Base-by-base conservation (phyloP, 2,329 filamentous ascomycete species). In the Albifimbria verrucaria region DNA sequence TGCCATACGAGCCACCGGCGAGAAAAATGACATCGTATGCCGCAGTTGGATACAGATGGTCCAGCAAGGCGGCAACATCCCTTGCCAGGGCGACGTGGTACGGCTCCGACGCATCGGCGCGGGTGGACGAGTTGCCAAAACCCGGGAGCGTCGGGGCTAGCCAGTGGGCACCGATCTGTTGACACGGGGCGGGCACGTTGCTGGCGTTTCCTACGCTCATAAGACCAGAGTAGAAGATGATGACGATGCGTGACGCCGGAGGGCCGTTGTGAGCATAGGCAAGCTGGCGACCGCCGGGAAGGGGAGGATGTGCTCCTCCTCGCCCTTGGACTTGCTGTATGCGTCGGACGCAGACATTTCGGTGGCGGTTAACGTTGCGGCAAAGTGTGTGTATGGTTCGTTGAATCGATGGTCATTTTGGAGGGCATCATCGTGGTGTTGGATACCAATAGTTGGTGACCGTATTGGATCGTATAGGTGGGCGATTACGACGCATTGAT, bases 251-350 rank as follows among this genome's bases (percentile, higher is more conserved):
- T 2, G 58, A 55, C 2, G 39, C 24, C 5, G 43, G 25, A 2
- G 60, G 61, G 2, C 61, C 60, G 26, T 61, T 63, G 53, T 54
- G 49, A 11, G 61, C 56, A 48, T 59, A 63, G 11, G 61, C 60
- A 1, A 63, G 28, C n/a, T 60, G 57, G 17, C 61, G 49, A 20
- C 24, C 43, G 28, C 47, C 28, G 7, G 52, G 39, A 1, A 62
- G 50, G 22, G n/a, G 3, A 61, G 53, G 22, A 61, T 51, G 23
- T 55, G 63, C 48, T 60, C 54, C 42, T 48, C 52, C 7, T 48
- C 51, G 26, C 58, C 56, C 15, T 55, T 48, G 9, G 45, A 28
- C 23, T 41, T 39, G 47, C 44, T 26, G 23, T 54, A 59, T 7
- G 17, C 28, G 22, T 44, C 42, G 12, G 42, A 44, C 12, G 5